These are phyloP conservation scores for Hericium rajendrae DNA, from an alignment of 768 basidiomycete genomes.

Conservation along the genomic window DNA sequence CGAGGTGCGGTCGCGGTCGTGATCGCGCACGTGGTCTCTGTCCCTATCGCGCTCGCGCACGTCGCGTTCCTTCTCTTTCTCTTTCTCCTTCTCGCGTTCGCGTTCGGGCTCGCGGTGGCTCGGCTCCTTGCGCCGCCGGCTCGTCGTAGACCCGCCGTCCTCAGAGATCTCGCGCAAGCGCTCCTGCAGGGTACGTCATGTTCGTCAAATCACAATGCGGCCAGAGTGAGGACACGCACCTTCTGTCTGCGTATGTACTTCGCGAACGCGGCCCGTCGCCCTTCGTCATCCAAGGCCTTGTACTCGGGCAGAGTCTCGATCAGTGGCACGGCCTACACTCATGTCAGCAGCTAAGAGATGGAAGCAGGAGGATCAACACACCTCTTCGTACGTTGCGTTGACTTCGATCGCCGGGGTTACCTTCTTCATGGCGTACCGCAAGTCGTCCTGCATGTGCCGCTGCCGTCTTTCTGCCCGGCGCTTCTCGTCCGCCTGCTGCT, in stretches of 20 bases:
- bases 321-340: conserved; percentile 51
- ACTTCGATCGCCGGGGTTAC: conserved; percentile 75
- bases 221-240: conserved; percentile 29
- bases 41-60: conserved; percentile 22
- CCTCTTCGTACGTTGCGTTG: conserved; percentile 69
- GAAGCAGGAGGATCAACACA: conserved; percentile 25
- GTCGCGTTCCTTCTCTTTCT: conserved; percentile 33
- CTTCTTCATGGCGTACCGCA: conserved; percentile 92
- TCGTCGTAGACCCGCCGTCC: conserved; percentile 72
- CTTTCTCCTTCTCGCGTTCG: conserved; percentile 31
- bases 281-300: conserved; percentile 81
- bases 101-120: conserved; percentile 17
- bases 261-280: conserved; percentile 67
- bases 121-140: conserved; percentile 75
- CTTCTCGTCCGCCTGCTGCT: conserved; percentile 79
- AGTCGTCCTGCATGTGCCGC: conserved; percentile 86
- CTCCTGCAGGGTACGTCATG: conserved; percentile 37
- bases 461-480: conserved; percentile 76
- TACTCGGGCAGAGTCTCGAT: conserved; percentile 82
- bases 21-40: conserved; percentile 16
- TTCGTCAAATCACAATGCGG: neutral
- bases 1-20: conserved; percentile 13
- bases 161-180: conserved; percentile 70
- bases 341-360: neutral
- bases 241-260: conserved; percentile 91